Conservation (phyloP, 2,329 filamentous ascomycete genomes). For the Fusarium sp. region DNA sequence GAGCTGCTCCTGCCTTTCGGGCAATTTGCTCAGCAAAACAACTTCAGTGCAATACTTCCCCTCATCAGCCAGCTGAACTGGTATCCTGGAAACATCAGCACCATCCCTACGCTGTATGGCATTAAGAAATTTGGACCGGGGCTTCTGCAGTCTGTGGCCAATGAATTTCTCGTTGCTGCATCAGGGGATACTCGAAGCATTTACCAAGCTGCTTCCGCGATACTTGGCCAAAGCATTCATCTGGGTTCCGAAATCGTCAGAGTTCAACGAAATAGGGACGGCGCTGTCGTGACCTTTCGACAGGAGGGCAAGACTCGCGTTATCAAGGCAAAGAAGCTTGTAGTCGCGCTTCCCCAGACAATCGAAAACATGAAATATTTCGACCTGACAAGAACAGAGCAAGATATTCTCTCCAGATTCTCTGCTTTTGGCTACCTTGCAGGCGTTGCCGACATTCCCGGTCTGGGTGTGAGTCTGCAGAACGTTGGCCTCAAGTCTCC, state of each 20-base stretch:
- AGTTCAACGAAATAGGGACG: conserved; percentile 6
- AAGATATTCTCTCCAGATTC: conserved; percentile 29
- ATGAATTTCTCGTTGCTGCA: conserved; percentile 17
- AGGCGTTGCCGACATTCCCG: conserved; percentile 19
- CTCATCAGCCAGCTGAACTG: conserved; percentile 30
- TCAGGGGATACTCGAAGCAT: conserved; percentile 29
- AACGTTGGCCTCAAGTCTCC: conserved; percentile 29
- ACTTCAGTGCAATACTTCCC: conserved; percentile 27
- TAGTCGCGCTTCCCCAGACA: conserved; percentile 36
- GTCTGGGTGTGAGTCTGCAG: conserved; percentile 7
- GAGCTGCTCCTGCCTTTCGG: conserved; percentile 37
- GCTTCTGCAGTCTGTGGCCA: conserved; percentile 9
- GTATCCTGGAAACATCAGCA: conserved; percentile 34
- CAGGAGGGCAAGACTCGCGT: conserved; percentile 3
- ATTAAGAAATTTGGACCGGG: conserved; percentile 34
- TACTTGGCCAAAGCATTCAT: conserved; percentile 15
- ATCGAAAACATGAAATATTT: conserved; percentile 13
- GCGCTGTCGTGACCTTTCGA: conserved; percentile 2
- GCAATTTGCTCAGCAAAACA: conserved; percentile 30
- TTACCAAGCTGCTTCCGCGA: conserved; percentile 22
- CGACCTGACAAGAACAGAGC: conserved; percentile 20
- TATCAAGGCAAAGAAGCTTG: conserved; percentile 26
- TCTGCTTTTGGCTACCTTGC: conserved; percentile 20
- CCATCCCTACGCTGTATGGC: conserved; percentile 30
- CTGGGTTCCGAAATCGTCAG: conserved; percentile 23